Base-by-base conservation (phyloP, 2,329 filamentous ascomycete species). In the Penicillium hordei region DNA sequence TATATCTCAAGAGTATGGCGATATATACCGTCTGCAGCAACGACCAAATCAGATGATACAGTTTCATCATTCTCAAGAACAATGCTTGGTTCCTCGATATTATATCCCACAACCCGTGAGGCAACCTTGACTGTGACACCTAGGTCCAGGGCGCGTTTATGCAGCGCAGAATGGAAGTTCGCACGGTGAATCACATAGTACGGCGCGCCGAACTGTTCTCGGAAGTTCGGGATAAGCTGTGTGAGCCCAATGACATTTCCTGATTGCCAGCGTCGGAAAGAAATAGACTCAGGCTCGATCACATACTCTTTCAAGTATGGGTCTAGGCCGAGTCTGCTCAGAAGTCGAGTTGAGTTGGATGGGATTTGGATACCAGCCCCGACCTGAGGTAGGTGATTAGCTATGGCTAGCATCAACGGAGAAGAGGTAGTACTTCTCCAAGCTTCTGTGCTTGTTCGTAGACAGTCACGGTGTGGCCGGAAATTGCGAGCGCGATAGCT, bases 311-410 rank as follows among this genome's bases (percentile, higher is more conserved):
- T 55, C 6, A 74, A 59, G 25, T 70, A 64, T 1, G 68, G 57
- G 10, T 59, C 61, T 1, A 77, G 60, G 8, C 74, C 75, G 68
- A 73, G 76, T 49, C 59, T 56, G 25, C 63, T 48, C 4, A 77
- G 65, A 0, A 76, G 60, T 0, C 66, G 65, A 2, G 65, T 63
- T 5, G 72, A 70, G 55, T 78, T 78, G 8, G 76, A 70, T 0
- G 74, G 73, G 6, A 78, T 68, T 63, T 78, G 75, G 33, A 78
- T 77, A 4, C 75, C 76, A 1, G 76, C 75, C 4, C 76, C 75
- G 13, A 77, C 67, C 68, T 74, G 13, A 10, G 12, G 29, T 31
- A 27, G 10, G 21, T 38, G 8, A 46, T 40, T 33, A 48, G 25
- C 13, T 13, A 15, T 33, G 13, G 10, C n/a, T 34, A 7, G 3